Evolutionary conservation across 2,329 filamentous ascomycete species (phyloP).

Genomic region (Sclerotiophoma versabilis): DNA sequence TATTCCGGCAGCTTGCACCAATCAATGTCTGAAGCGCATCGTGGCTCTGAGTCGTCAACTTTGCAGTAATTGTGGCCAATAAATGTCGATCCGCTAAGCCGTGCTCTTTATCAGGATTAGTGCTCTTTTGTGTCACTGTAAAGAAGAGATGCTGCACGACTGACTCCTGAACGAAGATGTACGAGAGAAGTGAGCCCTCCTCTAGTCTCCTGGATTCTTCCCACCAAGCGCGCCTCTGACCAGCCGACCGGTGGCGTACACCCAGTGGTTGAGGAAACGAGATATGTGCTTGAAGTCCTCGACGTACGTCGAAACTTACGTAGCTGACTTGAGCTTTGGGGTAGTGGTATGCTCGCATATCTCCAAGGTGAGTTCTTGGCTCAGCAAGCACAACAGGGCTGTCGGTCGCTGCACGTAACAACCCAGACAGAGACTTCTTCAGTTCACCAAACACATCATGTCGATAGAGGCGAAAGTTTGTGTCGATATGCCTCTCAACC

Average conservation of each 20-base stretch:
- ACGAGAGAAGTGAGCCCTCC: conserved; percentile 38
- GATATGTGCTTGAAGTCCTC: conserved; percentile 30
- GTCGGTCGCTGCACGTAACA: conserved; percentile 19
- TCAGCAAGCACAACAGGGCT: conserved; percentile 9
- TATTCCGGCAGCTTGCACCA: conserved; percentile 14
- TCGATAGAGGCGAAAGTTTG: conserved; percentile 42
- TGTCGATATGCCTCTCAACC: conserved; percentile 43
- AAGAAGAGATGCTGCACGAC: conserved; percentile 37
- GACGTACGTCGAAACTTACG: conserved; percentile 22
- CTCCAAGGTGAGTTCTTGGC: conserved; percentile 22
- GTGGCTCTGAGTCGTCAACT: conserved; percentile 25
- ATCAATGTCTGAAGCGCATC: conserved; percentile 20
- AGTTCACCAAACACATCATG: conserved; percentile 44
- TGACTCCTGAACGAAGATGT: conserved; percentile 23
- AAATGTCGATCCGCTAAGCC: conserved; percentile 15
- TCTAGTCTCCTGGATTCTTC: conserved; percentile 35
- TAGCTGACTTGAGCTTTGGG: conserved; percentile 24
- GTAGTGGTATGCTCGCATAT: conserved; percentile 33
- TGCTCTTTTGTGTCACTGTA: conserved; percentile 23
- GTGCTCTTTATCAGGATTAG: conserved; percentile 13
- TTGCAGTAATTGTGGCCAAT: conserved; percentile 22
- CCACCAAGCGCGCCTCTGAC: conserved; percentile 38
- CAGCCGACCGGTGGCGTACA: conserved; percentile 18
- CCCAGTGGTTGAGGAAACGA: conserved; percentile 30
- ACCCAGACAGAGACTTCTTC: conserved; percentile 20